Percentiles rank a stretch among this genome's conserved stretches.
phyloP scores from a whole-genome alignment of 192 early-diverging fungal genomes.

The Coemansia sp. region DNA sequence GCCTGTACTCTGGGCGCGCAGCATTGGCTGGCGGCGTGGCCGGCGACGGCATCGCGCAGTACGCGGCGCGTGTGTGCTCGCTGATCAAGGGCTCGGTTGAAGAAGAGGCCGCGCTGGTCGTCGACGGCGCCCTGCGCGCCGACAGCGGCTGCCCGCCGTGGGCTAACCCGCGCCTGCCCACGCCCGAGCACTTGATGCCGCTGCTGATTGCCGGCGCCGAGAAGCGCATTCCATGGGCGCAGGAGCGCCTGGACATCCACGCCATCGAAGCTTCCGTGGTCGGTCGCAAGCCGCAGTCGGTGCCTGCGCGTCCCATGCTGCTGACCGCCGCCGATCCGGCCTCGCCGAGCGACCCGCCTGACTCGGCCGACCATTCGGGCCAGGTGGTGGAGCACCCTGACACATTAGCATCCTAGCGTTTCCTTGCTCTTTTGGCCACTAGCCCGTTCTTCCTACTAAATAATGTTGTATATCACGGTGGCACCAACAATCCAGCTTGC shows the following conservation, averaged over 20 bases:
- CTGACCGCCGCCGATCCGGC: background rate
- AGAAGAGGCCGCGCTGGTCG: constrained; percentile 41
- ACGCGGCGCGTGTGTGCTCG: constrained; percentile 41
- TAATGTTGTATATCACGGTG: too few relatives aligned
- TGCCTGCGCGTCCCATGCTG: constrained; percentile 2
- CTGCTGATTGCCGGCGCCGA: constrained; percentile 38
- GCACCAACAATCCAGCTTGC: too few relatives aligned
- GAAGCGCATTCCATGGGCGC: constrained; percentile 49
- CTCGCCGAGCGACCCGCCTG: background rate
- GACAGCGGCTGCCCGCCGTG: constrained; percentile 5
- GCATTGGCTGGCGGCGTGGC: constrained; percentile 45
- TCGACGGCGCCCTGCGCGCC: constrained; percentile 25
- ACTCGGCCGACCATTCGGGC: too few relatives aligned
- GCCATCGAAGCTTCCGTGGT: constrained; percentile 27
- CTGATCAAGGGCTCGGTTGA: constrained; percentile 40
- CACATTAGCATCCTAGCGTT: too few relatives aligned
- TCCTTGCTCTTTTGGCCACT: too few relatives aligned
- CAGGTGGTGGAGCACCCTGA: too few relatives aligned
- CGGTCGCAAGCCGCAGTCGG: constrained; percentile 25
- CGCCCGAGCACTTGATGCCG: constrained; percentile 26
- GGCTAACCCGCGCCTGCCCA: constrained; percentile 10
- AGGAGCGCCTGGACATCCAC: constrained; percentile 48
- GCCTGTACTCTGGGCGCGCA: constrained; percentile 41
- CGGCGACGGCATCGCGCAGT: constrained; percentile 42
- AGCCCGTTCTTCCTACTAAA: too few relatives aligned